Conservation (phyloP, 768 basidiomycete species). For the Asterophora parasitica region DNA sequence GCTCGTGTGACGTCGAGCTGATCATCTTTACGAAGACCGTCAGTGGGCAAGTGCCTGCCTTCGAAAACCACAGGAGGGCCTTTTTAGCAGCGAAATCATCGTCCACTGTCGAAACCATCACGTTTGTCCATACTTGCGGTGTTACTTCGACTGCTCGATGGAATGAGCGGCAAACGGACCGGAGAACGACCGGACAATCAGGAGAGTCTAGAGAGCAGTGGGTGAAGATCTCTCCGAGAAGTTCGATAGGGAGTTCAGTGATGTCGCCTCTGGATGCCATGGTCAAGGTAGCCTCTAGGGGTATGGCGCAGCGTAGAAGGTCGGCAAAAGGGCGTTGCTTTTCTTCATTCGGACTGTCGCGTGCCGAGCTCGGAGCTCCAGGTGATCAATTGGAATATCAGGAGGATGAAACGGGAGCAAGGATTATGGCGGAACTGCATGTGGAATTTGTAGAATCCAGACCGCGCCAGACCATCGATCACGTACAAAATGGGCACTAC, state of each 20-base stretch:
- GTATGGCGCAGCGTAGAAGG: background rate
- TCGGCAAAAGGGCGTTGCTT: background rate
- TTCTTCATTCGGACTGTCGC: background rate
- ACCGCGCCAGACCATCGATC: background rate
- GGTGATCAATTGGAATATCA: background rate
- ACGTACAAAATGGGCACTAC: too few species aligned
- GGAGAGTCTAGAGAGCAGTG: constrained; percentile 22
- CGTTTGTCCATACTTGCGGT: constrained; percentile 26
- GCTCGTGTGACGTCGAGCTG: background rate
- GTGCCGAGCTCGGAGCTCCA: background rate
- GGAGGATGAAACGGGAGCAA: background rate
- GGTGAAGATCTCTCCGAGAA: constrained; percentile 31
- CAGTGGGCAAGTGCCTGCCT: constrained; percentile 22
- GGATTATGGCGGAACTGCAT: background rate
- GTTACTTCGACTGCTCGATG: constrained; percentile 23
- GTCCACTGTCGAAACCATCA: constrained; percentile 17
- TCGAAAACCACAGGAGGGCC: constrained; percentile 26
- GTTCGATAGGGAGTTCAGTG: constrained; percentile 25
- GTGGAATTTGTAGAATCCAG: background rate
- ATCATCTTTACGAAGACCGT: constrained; percentile 17
- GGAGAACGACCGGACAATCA: constrained; percentile 30
- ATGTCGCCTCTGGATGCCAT: constrained; percentile 2
- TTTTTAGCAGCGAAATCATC: constrained; percentile 19
- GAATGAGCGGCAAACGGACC: constrained; percentile 26
- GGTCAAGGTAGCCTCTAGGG: too few species aligned